Evolutionary conservation across 148 eudicot species (phyloP).

Genomic region (Bassia scoparia): DNA sequence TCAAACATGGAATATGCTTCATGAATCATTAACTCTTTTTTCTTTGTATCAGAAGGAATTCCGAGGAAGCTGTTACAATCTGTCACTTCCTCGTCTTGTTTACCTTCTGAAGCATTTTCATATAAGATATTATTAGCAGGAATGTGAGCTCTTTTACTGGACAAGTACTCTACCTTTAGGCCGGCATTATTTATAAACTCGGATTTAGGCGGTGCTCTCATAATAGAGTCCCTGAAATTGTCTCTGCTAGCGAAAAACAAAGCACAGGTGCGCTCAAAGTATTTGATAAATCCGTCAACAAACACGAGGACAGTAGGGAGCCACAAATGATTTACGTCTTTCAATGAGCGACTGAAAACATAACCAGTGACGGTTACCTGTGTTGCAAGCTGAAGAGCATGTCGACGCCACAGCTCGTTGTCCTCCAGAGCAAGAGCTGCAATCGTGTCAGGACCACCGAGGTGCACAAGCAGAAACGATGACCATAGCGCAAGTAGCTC

Average conservation of each 20-base stretch:
- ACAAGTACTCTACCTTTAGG: slow-evolving; percentile 8
- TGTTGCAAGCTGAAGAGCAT: neutral
- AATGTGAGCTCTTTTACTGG: neutral
- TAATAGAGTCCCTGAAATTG: neutral
- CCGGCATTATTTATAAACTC: slow-evolving; percentile 1
- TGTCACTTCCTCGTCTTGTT: neutral
- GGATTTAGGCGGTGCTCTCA: neutral
- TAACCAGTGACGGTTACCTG: neutral
- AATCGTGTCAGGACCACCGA: slow-evolving; percentile 17
- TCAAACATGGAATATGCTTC: slow-evolving; percentile 19
- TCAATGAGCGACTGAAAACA: neutral
- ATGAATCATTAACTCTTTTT: neutral
- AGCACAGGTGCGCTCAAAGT: slow-evolving; percentile 2
- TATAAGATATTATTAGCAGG: too few relatives aligned
- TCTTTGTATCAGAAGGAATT: too few relatives aligned
- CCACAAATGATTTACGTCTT: neutral
- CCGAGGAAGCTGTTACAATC: too few relatives aligned
- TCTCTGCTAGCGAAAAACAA: neutral
- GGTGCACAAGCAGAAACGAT: slow-evolving; percentile 10
- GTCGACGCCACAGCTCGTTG: slow-evolving; percentile 22
- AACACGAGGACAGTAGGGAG: neutral
- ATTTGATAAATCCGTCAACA: neutral
- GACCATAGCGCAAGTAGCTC: slow-evolving; percentile 8
- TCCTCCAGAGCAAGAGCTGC: slow-evolving; percentile 17
- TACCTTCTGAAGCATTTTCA: too few relatives aligned